A percentile compares a stretch with the other conserved stretches of the same genome.
These are phyloP conservation scores for Suhomyces panamericanus DNA, from an alignment of 1,139 yeast species.

Conservation along the genomic window DNA sequence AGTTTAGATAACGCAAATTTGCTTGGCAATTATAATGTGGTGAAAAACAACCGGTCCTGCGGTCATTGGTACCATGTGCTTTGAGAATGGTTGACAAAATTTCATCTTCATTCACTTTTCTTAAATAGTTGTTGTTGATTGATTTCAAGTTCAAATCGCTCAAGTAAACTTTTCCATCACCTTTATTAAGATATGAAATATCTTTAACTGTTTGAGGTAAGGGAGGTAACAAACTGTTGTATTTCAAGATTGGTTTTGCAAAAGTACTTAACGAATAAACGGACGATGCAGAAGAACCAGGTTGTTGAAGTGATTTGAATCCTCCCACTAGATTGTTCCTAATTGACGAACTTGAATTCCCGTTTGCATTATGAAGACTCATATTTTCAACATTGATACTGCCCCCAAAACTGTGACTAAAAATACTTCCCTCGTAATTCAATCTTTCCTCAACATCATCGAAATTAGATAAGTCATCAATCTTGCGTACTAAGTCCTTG, in stretches of 20 bases:
- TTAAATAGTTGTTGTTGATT: slow-evolving; percentile 34
- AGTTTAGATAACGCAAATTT: slow-evolving; percentile 32
- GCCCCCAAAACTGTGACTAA: slow-evolving; percentile 2
- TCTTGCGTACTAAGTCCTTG: slow-evolving; percentile 26
- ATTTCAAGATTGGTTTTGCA: slow-evolving; percentile 32
- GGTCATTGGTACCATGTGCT: slow-evolving; percentile 13
- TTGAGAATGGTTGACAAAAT: slow-evolving; percentile 34
- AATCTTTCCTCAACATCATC: slow-evolving; percentile 15
- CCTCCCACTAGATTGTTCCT: slow-evolving; percentile 6
- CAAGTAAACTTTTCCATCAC: slow-evolving; percentile 44
- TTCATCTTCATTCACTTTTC: slow-evolving; percentile 38
- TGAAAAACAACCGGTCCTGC: not conserved
- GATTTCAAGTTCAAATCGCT: slow-evolving; percentile 46
- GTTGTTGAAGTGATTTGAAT: slow-evolving; percentile 11
- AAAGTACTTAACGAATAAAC: slow-evolving; percentile 33
- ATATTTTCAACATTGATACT: slow-evolving; percentile 4
- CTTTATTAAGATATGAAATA: slow-evolving; percentile 29
- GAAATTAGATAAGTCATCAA: slow-evolving; percentile 26
- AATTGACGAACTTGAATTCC: slow-evolving; percentile 5
- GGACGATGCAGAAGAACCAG: slow-evolving; percentile 32
- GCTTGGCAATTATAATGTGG: not conserved
- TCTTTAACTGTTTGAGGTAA: slow-evolving; percentile 31
- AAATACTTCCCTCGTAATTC: slow-evolving; percentile 7
- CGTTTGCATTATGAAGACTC: not conserved
- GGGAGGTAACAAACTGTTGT: slow-evolving; percentile 43